Percentiles rank a stretch among this genome's conserved stretches.
Evolutionary conservation across 1,284 basidiomycete genomes (phyloP).

Genomic region (Rhodotorula sp.): DNA sequence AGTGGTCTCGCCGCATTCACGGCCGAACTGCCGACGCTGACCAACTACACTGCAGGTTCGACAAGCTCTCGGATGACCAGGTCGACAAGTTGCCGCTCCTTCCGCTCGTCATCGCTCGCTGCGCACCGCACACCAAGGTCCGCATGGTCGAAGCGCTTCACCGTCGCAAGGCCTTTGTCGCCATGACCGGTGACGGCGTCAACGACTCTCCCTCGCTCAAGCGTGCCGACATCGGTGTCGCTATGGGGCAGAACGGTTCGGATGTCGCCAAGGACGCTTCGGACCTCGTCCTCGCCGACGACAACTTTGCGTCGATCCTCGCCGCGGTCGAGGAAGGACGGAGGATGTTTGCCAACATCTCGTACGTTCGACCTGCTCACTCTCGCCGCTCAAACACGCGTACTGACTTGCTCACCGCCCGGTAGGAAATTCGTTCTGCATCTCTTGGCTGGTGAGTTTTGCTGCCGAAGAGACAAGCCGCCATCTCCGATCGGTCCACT

Average conservation of each 20-base stretch:
- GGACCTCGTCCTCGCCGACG: constrained; percentile 66
- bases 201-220: constrained; percentile 62
- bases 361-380: constrained; percentile 45
- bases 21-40: too few species aligned
- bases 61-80: constrained; percentile 61
- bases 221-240: constrained; percentile 58
- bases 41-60: constrained; percentile 55
- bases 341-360: constrained; percentile 54
- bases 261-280: constrained; percentile 65
- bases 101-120: constrained; percentile 61
- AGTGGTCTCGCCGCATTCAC: background rate
- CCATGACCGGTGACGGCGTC: constrained; percentile 47
- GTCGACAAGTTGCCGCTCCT: constrained; percentile 59
- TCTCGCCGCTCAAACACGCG: constrained; percentile 8
- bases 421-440: constrained; percentile 44
- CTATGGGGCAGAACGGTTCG: constrained; percentile 66
- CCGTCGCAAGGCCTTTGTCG: constrained; percentile 49
- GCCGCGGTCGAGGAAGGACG: constrained; percentile 67
- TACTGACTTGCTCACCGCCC: constrained; percentile 48
- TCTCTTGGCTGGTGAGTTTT: constrained; percentile 51
- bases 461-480: background rate
- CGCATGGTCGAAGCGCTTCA: constrained; percentile 62
- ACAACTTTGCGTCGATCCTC: constrained; percentile 70
- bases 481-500: background rate
- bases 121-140: constrained; percentile 54